Conservation (phyloP, 805 yeast genomes). For the Lachancea dasiensis region DNA sequence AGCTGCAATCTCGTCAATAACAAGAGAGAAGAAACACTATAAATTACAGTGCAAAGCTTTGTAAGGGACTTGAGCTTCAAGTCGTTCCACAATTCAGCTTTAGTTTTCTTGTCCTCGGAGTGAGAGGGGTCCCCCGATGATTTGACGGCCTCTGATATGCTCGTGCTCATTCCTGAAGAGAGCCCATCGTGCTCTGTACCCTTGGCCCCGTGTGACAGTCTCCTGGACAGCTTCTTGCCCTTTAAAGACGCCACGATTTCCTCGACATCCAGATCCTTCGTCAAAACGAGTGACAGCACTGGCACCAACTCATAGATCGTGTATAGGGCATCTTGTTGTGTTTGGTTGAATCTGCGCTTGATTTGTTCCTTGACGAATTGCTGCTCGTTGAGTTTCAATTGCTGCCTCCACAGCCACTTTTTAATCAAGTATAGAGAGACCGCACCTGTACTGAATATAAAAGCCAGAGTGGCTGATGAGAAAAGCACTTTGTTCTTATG, state of each 20-base stretch:
- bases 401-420: constrained; percentile 34
- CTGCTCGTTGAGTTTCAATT: constrained; percentile 48
- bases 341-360: constrained; percentile 78
- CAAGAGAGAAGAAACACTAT: constrained; percentile 62
- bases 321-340: constrained; percentile 82
- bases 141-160: constrained; percentile 15
- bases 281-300: constrained; percentile 45
- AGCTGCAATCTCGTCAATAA: constrained; percentile 79
- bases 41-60: constrained; percentile 63
- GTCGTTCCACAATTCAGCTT: constrained; percentile 76
- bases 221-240: constrained; percentile 18
- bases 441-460: constrained; percentile 28
- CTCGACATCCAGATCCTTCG: constrained; percentile 25
- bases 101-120: constrained; percentile 33
- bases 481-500: constrained; percentile 24
- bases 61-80: constrained; percentile 70
- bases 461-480: constrained; percentile 19
- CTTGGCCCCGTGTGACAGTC: constrained; percentile 4
- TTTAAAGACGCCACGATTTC: constrained; percentile 23
- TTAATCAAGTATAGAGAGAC: constrained; percentile 23
- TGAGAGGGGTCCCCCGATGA: constrained; percentile 11
- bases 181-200: constrained; percentile 14
- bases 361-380: constrained; percentile 61
- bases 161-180: constrained; percentile 19
- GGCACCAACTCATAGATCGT: constrained; percentile 81